These are phyloP conservation scores for Phyllachora maydis DNA, from an alignment of 2,329 filamentous ascomycete genomes.

Conservation along the genomic window DNA sequence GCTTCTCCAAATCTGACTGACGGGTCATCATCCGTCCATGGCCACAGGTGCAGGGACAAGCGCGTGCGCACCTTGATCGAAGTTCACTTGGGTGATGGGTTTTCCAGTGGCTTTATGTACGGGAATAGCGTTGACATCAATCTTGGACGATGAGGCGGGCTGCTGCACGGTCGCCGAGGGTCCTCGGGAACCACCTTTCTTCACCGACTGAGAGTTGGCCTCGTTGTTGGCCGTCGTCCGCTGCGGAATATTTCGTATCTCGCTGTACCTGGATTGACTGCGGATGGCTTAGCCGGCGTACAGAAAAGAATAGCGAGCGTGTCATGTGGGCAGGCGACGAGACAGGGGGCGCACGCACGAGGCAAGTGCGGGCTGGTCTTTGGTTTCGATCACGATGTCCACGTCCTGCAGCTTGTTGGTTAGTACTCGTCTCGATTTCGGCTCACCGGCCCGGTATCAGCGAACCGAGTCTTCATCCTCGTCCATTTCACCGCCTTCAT, in stretches of 20 bases:
- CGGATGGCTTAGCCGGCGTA: slow-evolving; percentile 1
- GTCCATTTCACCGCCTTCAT: slow-evolving; percentile 38
- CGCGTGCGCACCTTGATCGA: slow-evolving; percentile 34
- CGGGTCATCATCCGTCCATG: slow-evolving; percentile 1
- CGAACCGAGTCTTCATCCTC: slow-evolving; percentile 34
- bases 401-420: slow-evolving; percentile 29
- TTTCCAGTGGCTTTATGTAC: slow-evolving; percentile 63
- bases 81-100: slow-evolving; percentile 55
- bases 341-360: slow-evolving; percentile 19
- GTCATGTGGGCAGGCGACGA: not conserved
- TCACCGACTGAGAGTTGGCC: slow-evolving; percentile 20
- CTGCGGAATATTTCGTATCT: slow-evolving; percentile 44
- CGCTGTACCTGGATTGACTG: slow-evolving; percentile 41
- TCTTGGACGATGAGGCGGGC: slow-evolving; percentile 60
- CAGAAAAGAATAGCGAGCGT: too few relatives aligned
- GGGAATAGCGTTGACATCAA: slow-evolving; percentile 72
- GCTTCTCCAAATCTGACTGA: slow-evolving; percentile 41
- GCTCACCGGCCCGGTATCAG: slow-evolving; percentile 39
- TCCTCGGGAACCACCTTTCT: slow-evolving; percentile 9
- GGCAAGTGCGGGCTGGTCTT: slow-evolving; percentile 41
- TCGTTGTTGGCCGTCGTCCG: slow-evolving; percentile 31
- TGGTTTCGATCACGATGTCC: slow-evolving; percentile 47
- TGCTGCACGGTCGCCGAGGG: slow-evolving; percentile 16
- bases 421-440: slow-evolving; percentile 44
- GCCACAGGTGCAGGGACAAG: not conserved